phyloP scores from a whole-genome alignment of 805 yeast genomes.

The Grigorovia yakushimaensis region DNA sequence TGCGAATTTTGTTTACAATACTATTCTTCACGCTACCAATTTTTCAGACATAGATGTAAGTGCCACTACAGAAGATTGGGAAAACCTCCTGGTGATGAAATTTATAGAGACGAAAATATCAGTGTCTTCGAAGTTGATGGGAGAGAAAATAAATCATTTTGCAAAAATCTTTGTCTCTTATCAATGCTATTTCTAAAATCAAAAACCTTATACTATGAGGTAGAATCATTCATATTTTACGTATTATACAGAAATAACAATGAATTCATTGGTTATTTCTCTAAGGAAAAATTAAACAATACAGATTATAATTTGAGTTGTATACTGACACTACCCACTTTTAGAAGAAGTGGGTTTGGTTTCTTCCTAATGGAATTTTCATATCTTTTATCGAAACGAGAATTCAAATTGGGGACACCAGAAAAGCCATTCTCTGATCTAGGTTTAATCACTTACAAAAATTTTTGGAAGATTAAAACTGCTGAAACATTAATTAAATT shows the following conservation, averaged over 20 bases:
- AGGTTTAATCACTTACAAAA: constrained; percentile 77
- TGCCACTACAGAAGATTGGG: constrained; percentile 42
- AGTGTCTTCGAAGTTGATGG: constrained; percentile 93
- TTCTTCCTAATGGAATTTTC: constrained; percentile 82
- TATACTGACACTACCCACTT: constrained; percentile 78
- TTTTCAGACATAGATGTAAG: constrained; percentile 62
- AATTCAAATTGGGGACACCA: constrained; percentile 78
- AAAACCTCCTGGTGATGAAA: constrained; percentile 83
- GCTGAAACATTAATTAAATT: constrained; percentile 31
- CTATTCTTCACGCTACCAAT: constrained; percentile 56
- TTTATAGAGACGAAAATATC: constrained; percentile 57
- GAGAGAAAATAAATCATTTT: constrained; percentile 64
- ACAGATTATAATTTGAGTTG: constrained; percentile 82
- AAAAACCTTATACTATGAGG: constrained; percentile 87
- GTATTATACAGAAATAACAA: constrained; percentile 52
- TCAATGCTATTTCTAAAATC: constrained; percentile 87
- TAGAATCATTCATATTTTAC: constrained; percentile 89
- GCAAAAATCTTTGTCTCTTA: constrained; percentile 81
- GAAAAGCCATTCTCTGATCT: constrained; percentile 88
- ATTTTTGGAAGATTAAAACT: constrained; percentile 70
- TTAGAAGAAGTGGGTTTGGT: constrained; percentile 86
- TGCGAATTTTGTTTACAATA: constrained; percentile 83
- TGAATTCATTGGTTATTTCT: constrained; percentile 81
- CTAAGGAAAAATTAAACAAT: constrained; percentile 68
- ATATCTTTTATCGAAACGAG: constrained; percentile 65